phyloP scores from a whole-genome alignment of 345 rosid genomes.

The Syzygium jambos region DNA sequence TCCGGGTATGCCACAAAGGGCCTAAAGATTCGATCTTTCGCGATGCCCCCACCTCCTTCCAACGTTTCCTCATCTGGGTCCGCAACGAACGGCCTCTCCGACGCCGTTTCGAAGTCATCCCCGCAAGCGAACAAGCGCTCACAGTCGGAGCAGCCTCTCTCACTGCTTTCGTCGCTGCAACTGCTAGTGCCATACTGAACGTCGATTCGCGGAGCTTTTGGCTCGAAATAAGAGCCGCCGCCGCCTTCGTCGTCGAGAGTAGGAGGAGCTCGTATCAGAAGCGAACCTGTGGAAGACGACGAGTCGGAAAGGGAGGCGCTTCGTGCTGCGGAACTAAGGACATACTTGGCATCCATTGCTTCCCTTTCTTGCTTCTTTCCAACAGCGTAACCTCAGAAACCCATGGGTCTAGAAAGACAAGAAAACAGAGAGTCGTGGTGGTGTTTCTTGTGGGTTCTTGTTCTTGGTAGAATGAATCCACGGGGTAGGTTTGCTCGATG shows the following conservation, averaged over 20 bases:
- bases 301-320: constrained; percentile 7
- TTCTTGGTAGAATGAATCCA: neutral
- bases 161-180: constrained; percentile 8
- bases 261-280: constrained; percentile 67
- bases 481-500: neutral
- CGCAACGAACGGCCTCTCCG: constrained; percentile 25
- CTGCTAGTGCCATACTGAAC: constrained; percentile 2
- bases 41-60: constrained; percentile 18
- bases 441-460: neutral
- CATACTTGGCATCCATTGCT: neutral
- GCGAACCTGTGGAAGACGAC: constrained; percentile 6
- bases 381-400: neutral
- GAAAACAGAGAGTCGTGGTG: neutral
- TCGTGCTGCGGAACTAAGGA: neutral
- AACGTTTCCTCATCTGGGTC: constrained; percentile 24
- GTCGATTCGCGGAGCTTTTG: constrained; percentile 9
- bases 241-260: constrained; percentile 30
- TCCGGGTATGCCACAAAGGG: constrained; percentile 4
- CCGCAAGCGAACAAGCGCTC: neutral
- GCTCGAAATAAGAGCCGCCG: constrained; percentile 23
- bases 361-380: neutral
- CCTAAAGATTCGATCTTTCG: constrained; percentile 9
- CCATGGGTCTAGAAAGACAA: neutral
- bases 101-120: constrained; percentile 40
- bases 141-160: constrained; percentile 25